Conservation (phyloP, 208 protist species). For the Leishmania guyanensis region DNA sequence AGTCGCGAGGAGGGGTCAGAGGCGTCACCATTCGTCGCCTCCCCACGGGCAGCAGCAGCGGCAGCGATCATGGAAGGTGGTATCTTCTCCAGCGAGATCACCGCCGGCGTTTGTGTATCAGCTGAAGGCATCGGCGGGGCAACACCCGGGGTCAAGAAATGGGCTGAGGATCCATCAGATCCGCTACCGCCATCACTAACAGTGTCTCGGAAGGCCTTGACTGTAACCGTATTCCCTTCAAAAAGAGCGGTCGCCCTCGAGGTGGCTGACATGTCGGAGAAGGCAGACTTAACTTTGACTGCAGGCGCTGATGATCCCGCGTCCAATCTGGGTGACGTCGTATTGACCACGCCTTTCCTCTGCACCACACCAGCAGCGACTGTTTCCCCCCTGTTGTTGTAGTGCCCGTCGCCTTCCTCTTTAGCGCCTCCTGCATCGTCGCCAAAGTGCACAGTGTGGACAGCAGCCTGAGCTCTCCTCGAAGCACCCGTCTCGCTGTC, state of each 20-base stretch:
- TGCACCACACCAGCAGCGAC: not conserved
- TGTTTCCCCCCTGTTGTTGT: not conserved
- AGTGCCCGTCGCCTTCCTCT: not conserved
- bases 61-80: not conserved
- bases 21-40: not conserved
- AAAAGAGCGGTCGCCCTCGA: slow-evolving; percentile 15
- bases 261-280: not conserved
- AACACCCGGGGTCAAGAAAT: not conserved
- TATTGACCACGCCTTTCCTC: not conserved
- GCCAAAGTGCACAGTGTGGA: slow-evolving; percentile 18
- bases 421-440: not conserved
- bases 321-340: not conserved
- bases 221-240: slow-evolving; percentile 6
- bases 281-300: not conserved
- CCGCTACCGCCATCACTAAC: not conserved
- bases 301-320: not conserved
- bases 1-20: not conserved
- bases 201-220: slow-evolving; percentile 2
- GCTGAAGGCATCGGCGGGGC: slow-evolving; percentile 1
- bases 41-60: not conserved
- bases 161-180: not conserved
- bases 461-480: not conserved
- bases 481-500: not conserved
- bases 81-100: slow-evolving; percentile 26
- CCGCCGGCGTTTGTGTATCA: slow-evolving; percentile 1